These are phyloP conservation scores for Paecilomyces dactylethromorphus DNA, from an alignment of 2,329 filamentous ascomycete species.

Conservation along the genomic window DNA sequence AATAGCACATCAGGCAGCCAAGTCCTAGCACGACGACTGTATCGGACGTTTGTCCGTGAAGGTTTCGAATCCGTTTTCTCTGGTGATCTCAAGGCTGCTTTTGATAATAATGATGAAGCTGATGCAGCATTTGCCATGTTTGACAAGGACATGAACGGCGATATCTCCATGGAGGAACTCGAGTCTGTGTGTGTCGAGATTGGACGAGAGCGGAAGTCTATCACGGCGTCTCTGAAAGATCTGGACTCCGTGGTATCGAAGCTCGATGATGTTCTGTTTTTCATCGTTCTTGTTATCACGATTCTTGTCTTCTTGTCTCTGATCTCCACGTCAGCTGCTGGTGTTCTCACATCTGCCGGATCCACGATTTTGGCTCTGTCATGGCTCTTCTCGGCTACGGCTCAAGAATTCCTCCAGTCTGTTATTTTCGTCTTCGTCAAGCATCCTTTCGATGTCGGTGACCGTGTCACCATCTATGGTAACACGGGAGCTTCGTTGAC, in stretches of 20 bases:
- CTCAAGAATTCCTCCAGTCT: conserved; percentile 90
- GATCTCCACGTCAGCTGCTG: conserved; percentile 83
- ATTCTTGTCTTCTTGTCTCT: conserved; percentile 83
- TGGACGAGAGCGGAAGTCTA: conserved; percentile 88
- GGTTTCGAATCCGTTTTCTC: conserved; percentile 69
- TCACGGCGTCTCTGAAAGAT: conserved; percentile 90
- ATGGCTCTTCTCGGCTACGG: conserved; percentile 88
- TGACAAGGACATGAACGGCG: conserved; percentile 92
- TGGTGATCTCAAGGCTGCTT: conserved; percentile 72
- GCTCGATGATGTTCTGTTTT: conserved; percentile 80
- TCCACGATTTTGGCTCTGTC: conserved; percentile 82
- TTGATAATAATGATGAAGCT: conserved; percentile 76
- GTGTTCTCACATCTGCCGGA: conserved; percentile 82
- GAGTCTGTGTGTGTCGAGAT: conserved; percentile 92
- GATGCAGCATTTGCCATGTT: conserved; percentile 87
- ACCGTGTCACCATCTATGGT: conserved; percentile 85
- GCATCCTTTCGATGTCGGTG: conserved; percentile 93
- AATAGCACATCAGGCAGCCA: conserved; percentile 68
- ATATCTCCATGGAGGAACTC: conserved; percentile 91
- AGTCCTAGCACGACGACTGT: conserved; percentile 78
- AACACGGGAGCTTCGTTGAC: conserved; percentile 71
- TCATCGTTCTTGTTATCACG: conserved; percentile 74
- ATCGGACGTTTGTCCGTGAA: conserved; percentile 73
- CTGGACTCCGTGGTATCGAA: conserved; percentile 88
- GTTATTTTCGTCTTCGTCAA: conserved; percentile 95